Base-by-base conservation (phyloP, 2,329 filamentous ascomycete genomes). In the Scedosporium minutisporum region DNA sequence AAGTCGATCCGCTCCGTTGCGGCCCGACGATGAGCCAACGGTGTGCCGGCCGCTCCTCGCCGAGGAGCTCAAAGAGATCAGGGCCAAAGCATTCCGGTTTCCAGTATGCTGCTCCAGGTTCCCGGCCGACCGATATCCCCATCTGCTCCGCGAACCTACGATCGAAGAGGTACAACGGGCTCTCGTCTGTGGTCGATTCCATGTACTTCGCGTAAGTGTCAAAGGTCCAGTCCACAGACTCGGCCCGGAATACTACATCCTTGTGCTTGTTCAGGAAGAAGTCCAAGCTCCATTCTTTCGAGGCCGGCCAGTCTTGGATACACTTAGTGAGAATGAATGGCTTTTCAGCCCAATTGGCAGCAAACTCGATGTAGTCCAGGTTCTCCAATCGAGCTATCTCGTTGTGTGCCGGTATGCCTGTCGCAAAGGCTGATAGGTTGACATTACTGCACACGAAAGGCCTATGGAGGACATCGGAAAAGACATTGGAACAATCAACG, bases 21-120 rank as follows among this genome's bases (percentile, higher is more conserved):
- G 93, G 92, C 0, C 93, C 93, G 66, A 97, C 82, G 69, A 97
- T 96, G 65, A 97, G 81, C 95, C 93, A 97, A 64, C 92, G 86
- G 70, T 91, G 88, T 65, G 96, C 92, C 2, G 93, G 93, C 61
- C 93, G 84, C 71, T 96, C 85, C 14, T 82, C 72, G 9, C 88
- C 90, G 0, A 97, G 80, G 6, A 95, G 83, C 57, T 87, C 84
- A 70, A 97, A 97, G 18, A 96, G 78, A 71, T 97, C 93, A 60
- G 89, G 84, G 0, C 91, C 91, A 71, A 97, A 97, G 72, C 90
- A 96, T 16, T 85, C 78, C 0, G 93, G 93, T 14, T 85, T 84
- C 85, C 87, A 91, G 75, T 97, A 97, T 6, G 86, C 76, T 3
- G 77, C 74, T 5, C 72, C 74, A 7, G 79, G 71, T 7, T 77